Percentiles rank a stretch among this genome's conserved stretches.
Conservation (phyloP, 768 basidiomycete species). For the Ephemerocybe angulata region DNA sequence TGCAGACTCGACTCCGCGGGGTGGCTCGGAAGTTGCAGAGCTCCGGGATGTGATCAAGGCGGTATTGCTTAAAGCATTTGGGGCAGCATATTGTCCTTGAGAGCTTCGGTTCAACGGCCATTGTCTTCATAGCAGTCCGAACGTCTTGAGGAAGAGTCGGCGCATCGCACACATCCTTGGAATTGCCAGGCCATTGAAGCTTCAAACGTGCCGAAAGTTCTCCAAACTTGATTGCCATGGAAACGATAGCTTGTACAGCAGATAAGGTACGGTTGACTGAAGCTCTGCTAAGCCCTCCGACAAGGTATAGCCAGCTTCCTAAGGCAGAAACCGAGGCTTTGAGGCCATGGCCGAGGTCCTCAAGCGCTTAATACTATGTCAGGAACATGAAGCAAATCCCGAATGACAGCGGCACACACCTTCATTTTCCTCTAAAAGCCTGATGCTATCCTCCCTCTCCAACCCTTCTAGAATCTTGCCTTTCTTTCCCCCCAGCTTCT, state of each 20-base stretch:
- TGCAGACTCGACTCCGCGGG: constrained; percentile 10
- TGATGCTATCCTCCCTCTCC: too few species aligned
- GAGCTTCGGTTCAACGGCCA: constrained; percentile 16
- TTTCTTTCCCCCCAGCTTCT: too few species aligned
- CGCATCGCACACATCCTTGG: neutral
- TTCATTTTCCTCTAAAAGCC: too few species aligned
- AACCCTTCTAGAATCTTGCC: too few species aligned
- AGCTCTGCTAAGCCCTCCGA: constrained; percentile 16
- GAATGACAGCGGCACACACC: too few species aligned
- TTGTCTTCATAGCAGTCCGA: constrained; percentile 10
- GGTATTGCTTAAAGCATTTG: constrained; percentile 9
- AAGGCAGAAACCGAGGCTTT: neutral
- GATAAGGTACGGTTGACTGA: constrained; percentile 12
- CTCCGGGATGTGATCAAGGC: neutral
- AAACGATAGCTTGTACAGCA: neutral
- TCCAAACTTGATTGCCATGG: neutral
- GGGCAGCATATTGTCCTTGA: constrained; percentile 17
- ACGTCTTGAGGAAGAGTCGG: constrained; percentile 10
- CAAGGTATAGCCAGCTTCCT: constrained; percentile 11
- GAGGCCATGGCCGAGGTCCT: too few species aligned
- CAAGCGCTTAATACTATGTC: too few species aligned
- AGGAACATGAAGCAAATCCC: too few species aligned
- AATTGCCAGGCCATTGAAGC: neutral
- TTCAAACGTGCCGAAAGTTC: neutral
- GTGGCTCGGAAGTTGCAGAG: constrained; percentile 11